Evolutionary conservation across 1,284 basidiomycete genomes (phyloP), one percentile per base, ranked within the genome.

Genomic region (Spongiforma sp.): DNA sequence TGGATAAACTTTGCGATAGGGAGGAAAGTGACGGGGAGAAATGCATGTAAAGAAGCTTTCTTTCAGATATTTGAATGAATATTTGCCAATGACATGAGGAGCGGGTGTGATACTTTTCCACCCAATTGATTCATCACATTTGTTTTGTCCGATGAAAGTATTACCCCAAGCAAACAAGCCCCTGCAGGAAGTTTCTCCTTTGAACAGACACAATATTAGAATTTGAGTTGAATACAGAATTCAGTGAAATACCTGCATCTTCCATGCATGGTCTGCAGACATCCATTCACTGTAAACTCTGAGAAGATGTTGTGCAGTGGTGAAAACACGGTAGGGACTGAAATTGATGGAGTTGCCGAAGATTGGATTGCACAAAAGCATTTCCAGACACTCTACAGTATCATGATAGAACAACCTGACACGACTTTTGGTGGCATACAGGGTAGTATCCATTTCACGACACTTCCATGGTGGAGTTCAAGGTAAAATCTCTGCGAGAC

Each of bases 21-120:
- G 1, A 80, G 62, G 5, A 79, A 66, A 3, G 72, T 73, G 24
- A 73, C 46, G 1, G 79, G 68, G 2, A 74, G 50, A 41, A 75
- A 79, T 1, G 68, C 63, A 63, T 77, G 67, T 24, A 69, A 67
- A 1, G 68, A 73, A 11, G 70, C 64, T 57, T 79, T 79, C 36
- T 65, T 69, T 2, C 69, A 65, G 53, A 75, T 65, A 9, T 73
- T 70, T 65, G 69, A 69, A 28, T 69, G 56, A 4, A 80, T 68
- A 59, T 81, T 79, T 5, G 77, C 75, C 7, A 78, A 60, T 15
- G 63, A 71, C 32, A 80, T 68, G 17, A 80, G 69, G 8, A 79
- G 63, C 2, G 77, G 78, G 61, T 81, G 75, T 0, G 75, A 75
- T 1, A 60, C 50, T 30, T 69, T 65, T 46, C 74, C 67, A 11